phyloP scores from a whole-genome alignment of 495 filamentous ascomycete species.

The Tuber calosporum region DNA sequence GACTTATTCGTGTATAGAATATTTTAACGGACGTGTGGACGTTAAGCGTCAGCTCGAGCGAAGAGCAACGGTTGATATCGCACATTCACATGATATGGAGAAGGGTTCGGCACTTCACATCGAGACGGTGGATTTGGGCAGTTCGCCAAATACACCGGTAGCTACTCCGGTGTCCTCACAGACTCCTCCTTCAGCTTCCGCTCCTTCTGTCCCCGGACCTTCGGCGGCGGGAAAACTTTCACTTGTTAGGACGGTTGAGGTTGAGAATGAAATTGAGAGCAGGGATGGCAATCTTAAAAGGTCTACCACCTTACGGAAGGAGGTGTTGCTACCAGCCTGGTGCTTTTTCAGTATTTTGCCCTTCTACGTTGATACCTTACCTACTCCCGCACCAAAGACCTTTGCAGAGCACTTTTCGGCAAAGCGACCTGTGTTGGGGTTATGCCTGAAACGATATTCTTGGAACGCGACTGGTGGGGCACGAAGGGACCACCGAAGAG shows the following conservation, averaged over 20 bases:
- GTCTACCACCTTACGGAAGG: slow-evolving; percentile 56
- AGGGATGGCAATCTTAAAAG: slow-evolving; percentile 45
- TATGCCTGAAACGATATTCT: slow-evolving; percentile 86
- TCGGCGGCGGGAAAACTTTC: slow-evolving; percentile 25
- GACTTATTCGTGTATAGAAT: slow-evolving; percentile 46
- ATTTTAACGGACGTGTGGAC: slow-evolving; percentile 92
- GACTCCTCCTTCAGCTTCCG: slow-evolving; percentile 45
- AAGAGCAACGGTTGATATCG: slow-evolving; percentile 52
- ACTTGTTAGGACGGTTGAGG: slow-evolving; percentile 40
- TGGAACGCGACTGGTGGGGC: slow-evolving; percentile 62
- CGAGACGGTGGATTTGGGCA: slow-evolving; percentile 54
- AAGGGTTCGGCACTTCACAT: slow-evolving; percentile 52
- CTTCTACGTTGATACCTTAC: slow-evolving; percentile 35
- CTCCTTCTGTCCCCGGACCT: slow-evolving; percentile 42
- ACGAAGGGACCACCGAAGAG: slow-evolving; percentile 63
- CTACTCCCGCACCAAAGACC: slow-evolving; percentile 31
- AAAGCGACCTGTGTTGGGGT: slow-evolving; percentile 74
- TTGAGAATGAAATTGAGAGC: slow-evolving; percentile 44
- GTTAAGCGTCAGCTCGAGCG: slow-evolving; percentile 72
- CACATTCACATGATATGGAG: slow-evolving; percentile 50
- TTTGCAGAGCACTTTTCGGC: slow-evolving; percentile 63
- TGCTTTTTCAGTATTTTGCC: slow-evolving; percentile 64
- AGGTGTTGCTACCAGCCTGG: slow-evolving; percentile 94
- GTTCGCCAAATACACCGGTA: slow-evolving; percentile 34
- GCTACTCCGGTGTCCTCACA: slow-evolving; percentile 40